Base-by-base conservation (phyloP, 2,329 filamentous ascomycete genomes). In the Hypoxylon sp. region DNA sequence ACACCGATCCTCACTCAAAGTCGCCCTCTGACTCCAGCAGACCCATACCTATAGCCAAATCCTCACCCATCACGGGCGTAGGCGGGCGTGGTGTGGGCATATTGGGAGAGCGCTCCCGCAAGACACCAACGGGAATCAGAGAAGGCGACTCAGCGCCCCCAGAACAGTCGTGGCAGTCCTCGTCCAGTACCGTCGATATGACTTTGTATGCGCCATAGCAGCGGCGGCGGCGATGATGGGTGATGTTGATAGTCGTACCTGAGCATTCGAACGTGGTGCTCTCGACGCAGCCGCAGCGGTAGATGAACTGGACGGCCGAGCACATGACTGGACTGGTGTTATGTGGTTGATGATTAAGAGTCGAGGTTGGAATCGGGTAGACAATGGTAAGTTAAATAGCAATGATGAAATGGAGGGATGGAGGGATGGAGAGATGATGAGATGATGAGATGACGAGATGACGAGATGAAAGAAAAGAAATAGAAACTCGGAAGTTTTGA, bases 211-310 rank as follows among this genome's bases (percentile, higher is more conserved):
- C 41, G 6, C 53, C 57, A 21, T 37, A 55, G 6, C 63, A 58
- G 46, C 41, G 47, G 21, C 61, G 65, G 50, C 30, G 30, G 16
- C 56, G 34, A 23, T 46, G 29, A 12, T 30, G 25, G 4, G 30
- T 8, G 14, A 19, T 2, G 16, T 41, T 16, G 7, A 14, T 25
- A 29, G 37, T 53, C 30, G 29, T 32, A 12, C 43, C 45, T 2
- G 58, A 57, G 32, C 70, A 75, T 27, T 68, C 56, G 64, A 74
- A 75, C 11, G 59, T 52, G 19, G 69, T 67, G 30, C 27, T 55
- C 43, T 75, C 69, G 29, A 34, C 16, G 48, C 74, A 75, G 37
- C 73, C 72, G 58, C 74, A 76, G 32, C 52, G 60, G 63, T 76
- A 76, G 32, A 30, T 32, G 67, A 70, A 76, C 9, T 39, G 51